phyloP scores from a whole-genome alignment of 2,329 filamentous ascomycete genomes.

The Ophiostoma piceae region DNA sequence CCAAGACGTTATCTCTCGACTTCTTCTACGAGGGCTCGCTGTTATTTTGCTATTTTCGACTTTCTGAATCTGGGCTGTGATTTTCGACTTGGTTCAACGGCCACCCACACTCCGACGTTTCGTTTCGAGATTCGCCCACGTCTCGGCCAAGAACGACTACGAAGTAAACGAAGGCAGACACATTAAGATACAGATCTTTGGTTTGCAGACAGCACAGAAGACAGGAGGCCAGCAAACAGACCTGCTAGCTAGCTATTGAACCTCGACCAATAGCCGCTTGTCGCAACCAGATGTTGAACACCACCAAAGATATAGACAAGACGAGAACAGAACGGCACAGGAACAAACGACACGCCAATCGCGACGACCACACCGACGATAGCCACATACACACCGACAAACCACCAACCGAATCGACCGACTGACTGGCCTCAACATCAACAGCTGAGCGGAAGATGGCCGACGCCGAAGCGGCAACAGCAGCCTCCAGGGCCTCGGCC shows the following conservation, averaged over 20 bases:
- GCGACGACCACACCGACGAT: neutral
- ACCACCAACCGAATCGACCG: neutral
- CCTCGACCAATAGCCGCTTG: constrained; percentile 9
- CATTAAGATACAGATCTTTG: no score
- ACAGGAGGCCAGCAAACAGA: neutral
- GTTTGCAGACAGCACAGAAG: no score
- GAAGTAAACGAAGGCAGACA: neutral
- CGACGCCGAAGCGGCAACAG: constrained; percentile 15
- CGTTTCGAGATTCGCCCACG: constrained; percentile 5
- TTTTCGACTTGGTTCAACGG: constrained; percentile 8
- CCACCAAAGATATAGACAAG: neutral
- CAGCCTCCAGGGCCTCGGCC: constrained; percentile 26
- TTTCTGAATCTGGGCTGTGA: neutral
- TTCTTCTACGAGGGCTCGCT: neutral
- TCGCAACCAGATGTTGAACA: constrained; percentile 1
- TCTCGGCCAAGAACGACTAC: neutral
- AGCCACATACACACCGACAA: neutral
- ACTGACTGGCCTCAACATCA: neutral
- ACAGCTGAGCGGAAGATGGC: neutral
- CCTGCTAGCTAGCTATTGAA: neutral
- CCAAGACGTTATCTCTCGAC: neutral
- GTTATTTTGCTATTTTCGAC: neutral
- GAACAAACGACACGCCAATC: neutral
- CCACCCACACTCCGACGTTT: constrained; percentile 4
- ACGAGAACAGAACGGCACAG: neutral